These are phyloP conservation scores for Penicillium griseofulvum DNA, from an alignment of 2,329 filamentous ascomycete species.

Conservation along the genomic window DNA sequence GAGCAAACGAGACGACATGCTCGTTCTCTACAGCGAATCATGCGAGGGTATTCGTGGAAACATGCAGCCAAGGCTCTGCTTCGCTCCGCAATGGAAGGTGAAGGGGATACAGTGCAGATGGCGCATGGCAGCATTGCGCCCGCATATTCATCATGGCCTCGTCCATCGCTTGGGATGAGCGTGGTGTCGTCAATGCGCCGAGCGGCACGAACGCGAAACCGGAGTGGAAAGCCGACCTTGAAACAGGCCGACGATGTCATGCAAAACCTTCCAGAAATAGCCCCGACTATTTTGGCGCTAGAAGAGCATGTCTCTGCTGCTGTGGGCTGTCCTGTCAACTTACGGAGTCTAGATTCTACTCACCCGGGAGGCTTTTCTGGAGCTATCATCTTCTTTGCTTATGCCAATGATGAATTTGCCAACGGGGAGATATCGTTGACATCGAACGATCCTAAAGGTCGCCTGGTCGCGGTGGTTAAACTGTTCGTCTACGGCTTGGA, in stretches of 20 bases:
- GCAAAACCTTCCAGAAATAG: background rate
- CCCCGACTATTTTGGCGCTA: background rate
- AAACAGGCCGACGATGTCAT: background rate
- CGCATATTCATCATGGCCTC: background rate
- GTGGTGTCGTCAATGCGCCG: background rate
- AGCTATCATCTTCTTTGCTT: slow-evolving; percentile 1
- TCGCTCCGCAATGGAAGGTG: background rate
- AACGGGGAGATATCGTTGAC: background rate
- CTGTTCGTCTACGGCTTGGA: background rate
- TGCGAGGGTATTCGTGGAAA: slow-evolving; percentile 1
- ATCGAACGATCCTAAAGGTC: background rate
- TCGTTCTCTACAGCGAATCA: background rate
- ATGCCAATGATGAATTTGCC: background rate
- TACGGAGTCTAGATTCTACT: background rate
- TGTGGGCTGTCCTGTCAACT: background rate
- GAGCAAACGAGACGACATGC: slow-evolving; percentile 1
- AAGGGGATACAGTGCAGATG: slow-evolving; percentile 2
- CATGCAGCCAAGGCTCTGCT: background rate
- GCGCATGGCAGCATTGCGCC: background rate
- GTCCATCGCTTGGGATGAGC: background rate
- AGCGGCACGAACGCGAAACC: background rate
- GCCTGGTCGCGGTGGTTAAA: background rate
- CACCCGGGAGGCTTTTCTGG: background rate
- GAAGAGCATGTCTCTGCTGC: background rate
- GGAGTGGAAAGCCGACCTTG: background rate